Conservation (phyloP, 768 basidiomycete species). For the Chalciporus piperatus region DNA sequence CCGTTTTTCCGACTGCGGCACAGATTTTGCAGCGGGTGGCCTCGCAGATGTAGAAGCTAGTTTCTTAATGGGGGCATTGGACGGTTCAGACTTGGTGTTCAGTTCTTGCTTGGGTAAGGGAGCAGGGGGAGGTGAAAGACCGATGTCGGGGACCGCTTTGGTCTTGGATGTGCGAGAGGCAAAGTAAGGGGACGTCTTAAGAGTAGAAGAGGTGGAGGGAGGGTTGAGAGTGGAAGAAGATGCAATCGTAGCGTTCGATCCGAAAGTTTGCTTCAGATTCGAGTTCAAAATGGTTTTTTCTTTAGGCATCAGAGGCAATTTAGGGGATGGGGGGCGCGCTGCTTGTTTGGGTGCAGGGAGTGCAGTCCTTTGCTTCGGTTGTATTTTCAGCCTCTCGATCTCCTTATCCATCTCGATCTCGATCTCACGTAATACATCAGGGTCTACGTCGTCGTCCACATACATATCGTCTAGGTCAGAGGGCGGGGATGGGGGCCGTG, state of each 20-base stretch:
- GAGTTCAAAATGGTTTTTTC: neutral
- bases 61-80: conserved; percentile 4
- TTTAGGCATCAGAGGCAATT: conserved; percentile 2
- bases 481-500: conserved; percentile 10
- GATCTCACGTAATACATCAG: conserved; percentile 27
- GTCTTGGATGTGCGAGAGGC: conserved; percentile 3
- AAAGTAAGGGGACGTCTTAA: conserved; percentile 22
- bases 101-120: conserved; percentile 17
- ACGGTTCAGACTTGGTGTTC: conserved; percentile 30
- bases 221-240: conserved; percentile 11
- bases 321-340: neutral
- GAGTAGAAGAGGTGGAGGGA: conserved; percentile 3
- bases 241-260: neutral
- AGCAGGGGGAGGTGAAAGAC: conserved; percentile 29
- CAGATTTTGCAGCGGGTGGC: neutral
- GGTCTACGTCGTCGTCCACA: conserved; percentile 28
- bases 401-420: conserved; percentile 16
- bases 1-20: conserved; percentile 5
- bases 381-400: neutral
- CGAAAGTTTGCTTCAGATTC: neutral
- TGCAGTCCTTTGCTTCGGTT: neutral
- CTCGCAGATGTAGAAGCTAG: conserved; percentile 11
- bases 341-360: neutral
- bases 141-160: conserved; percentile 24
- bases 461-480: conserved; percentile 22